Percentiles rank a stretch among this genome's conserved stretches.
Evolutionary conservation across 2,329 filamentous ascomycete genomes (phyloP).

Genomic region (Fusarium newnesense): DNA sequence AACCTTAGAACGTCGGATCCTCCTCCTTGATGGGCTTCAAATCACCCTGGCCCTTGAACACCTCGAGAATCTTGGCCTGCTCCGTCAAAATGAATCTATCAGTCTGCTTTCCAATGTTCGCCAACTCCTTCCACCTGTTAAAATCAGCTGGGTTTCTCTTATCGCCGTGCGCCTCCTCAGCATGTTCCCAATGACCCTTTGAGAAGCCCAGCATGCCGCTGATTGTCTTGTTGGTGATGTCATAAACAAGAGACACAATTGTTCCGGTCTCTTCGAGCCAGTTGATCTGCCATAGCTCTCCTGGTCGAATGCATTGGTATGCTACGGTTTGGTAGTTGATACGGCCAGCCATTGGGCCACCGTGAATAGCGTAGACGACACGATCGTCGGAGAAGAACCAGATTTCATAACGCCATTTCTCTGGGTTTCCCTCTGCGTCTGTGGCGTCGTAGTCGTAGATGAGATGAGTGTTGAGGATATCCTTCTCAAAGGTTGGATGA

Average conservation of each 20-base stretch:
- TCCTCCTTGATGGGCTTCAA: slow-evolving; percentile 55
- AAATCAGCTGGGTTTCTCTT: slow-evolving; percentile 64
- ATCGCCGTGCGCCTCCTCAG: slow-evolving; percentile 62
- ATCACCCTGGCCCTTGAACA: slow-evolving; percentile 60
- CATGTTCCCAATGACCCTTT: slow-evolving; percentile 65
- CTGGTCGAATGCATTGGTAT: slow-evolving; percentile 67
- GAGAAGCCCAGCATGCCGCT: slow-evolving; percentile 65
- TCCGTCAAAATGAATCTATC: slow-evolving; percentile 64
- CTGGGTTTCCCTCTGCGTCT: slow-evolving; percentile 58
- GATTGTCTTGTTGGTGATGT: slow-evolving; percentile 60
- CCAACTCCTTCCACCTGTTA: slow-evolving; percentile 61
- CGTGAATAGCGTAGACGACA: slow-evolving; percentile 68
- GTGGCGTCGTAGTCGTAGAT: slow-evolving; percentile 67
- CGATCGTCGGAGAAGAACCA: slow-evolving; percentile 67
- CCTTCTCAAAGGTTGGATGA: slow-evolving; percentile 52
- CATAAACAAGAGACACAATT: slow-evolving; percentile 65
- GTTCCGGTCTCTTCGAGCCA: slow-evolving; percentile 71
- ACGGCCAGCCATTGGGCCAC: slow-evolving; percentile 67
- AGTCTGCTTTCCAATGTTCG: slow-evolving; percentile 59
- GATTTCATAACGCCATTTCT: slow-evolving; percentile 71
- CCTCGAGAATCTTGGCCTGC: slow-evolving; percentile 62
- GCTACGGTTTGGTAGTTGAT: slow-evolving; percentile 64
- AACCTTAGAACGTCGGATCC: slow-evolving; percentile 23
- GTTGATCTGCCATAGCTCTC: slow-evolving; percentile 69
- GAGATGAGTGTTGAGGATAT: slow-evolving; percentile 64